Evolutionary conservation across 345 rosid species (phyloP).

Genomic region (Syzygium grande): DNA sequence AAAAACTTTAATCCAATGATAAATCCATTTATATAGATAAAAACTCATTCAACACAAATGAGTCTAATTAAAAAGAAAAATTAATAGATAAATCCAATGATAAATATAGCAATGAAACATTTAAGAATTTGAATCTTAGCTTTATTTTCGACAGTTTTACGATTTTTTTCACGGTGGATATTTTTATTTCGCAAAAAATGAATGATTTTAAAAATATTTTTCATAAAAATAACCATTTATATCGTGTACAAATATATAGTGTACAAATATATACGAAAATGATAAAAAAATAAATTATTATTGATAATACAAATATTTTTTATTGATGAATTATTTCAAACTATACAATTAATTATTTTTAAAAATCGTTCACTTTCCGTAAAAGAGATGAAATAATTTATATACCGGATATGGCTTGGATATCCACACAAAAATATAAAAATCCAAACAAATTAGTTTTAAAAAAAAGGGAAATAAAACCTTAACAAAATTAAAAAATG

Average conservation of each 20-base stretch:
- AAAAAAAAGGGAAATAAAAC: not conserved
- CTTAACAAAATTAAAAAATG: not conserved
- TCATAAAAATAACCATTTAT: no score
- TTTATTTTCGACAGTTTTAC: not conserved
- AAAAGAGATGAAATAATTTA: not conserved
- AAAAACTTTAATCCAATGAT: not conserved
- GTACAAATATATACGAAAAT: not conserved
- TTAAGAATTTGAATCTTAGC: not conserved
- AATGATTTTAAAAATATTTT: no score
- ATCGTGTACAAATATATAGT: no score
- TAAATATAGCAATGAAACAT: not conserved
- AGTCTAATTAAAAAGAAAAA: not conserved
- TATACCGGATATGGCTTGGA: not conserved
- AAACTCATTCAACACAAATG: not conserved
- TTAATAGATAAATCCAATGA: not conserved
- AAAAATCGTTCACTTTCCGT: not conserved
- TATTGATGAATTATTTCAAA: not conserved
- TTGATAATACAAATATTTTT: not conserved
- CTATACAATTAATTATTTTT: not conserved
- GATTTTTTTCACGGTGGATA: not conserved
- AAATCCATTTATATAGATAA: no score
- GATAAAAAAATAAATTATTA: not conserved
- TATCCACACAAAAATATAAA: not conserved
- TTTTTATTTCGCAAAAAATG: not conserved
- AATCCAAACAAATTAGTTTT: not conserved